These are phyloP conservation scores for Pontederia paniculata DNA, from an alignment of 176 grass and related monocot genomes.

Conservation along the genomic window DNA sequence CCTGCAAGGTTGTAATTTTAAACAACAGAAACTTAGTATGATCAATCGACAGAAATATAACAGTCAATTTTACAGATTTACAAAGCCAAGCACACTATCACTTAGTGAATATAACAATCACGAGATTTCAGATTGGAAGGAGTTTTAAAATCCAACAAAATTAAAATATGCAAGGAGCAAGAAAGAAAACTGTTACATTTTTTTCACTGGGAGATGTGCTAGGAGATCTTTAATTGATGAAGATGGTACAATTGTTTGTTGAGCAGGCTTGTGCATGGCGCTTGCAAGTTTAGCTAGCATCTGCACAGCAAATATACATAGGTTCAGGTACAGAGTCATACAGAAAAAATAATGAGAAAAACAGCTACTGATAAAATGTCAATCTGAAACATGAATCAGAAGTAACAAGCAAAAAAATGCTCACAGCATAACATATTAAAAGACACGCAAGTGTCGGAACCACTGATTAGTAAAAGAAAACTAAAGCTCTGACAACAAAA, in stretches of 20 bases:
- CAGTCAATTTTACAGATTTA: not conserved
- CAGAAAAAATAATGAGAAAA: not conserved
- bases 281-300: slow-evolving; percentile 97
- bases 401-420: too few species aligned
- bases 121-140: not conserved
- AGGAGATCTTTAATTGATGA: slow-evolving; percentile 66
- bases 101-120: too few species aligned
- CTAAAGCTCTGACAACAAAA: too few species aligned
- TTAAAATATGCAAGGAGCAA: not conserved
- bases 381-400: too few species aligned
- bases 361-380: not conserved
- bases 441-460: too few species aligned
- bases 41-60: not conserved
- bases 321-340: slow-evolving; percentile 3
- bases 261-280: slow-evolving; percentile 92
- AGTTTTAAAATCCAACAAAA: not conserved
- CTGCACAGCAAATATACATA: slow-evolving; percentile 36
- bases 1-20: slow-evolving; percentile 35
- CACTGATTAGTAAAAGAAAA: too few species aligned
- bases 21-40: not conserved
- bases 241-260: slow-evolving; percentile 85
- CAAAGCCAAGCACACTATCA: too few species aligned
- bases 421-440: too few species aligned
- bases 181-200: slow-evolving; percentile 57
- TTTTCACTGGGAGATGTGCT: slow-evolving; percentile 71